phyloP scores from a whole-genome alignment of 106 monocot genomes.

The Triglochin maritima region DNA sequence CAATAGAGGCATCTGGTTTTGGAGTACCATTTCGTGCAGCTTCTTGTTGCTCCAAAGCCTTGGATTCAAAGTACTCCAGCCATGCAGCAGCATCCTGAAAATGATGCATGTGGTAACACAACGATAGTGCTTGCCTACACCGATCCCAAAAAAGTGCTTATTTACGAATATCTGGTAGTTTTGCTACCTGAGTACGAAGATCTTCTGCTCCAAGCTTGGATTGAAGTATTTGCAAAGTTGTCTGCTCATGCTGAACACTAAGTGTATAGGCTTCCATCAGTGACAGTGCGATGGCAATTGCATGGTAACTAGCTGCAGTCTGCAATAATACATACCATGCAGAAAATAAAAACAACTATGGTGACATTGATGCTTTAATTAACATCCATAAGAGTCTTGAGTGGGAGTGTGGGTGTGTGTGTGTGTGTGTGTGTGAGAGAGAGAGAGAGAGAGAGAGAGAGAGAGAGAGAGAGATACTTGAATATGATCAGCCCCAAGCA shows the following conservation, averaged over 20 bases:
- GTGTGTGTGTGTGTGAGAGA: no score
- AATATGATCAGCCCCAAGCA: constrained; percentile 92
- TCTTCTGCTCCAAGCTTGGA: constrained; percentile 93
- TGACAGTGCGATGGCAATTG: constrained; percentile 92
- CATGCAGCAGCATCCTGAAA: constrained; percentile 97
- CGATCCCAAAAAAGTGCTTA: background rate
- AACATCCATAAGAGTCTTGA: no score
- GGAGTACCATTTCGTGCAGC: constrained; percentile 93
- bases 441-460: constrained; percentile 1
- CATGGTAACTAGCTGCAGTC: constrained; percentile 99
- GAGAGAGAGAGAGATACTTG: constrained; percentile 52
- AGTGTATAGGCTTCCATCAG: constrained; percentile 94
- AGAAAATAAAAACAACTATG: background rate
- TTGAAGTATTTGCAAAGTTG: constrained; percentile 83
- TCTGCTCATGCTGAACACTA: constrained; percentile 96
- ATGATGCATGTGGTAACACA: background rate
- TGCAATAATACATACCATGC: constrained; percentile 16
- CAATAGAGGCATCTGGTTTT: constrained; percentile 95
- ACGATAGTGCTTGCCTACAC: no score
- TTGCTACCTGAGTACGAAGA: constrained; percentile 76
- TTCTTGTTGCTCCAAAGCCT: constrained; percentile 88
- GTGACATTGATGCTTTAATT: no score
- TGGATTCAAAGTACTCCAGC: constrained; percentile 95
- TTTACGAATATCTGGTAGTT: background rate
- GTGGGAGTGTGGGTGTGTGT: no score